These are phyloP conservation scores for Coemansia sp. DNA, from an alignment of 192 early-diverging fungal genomes.

Conservation along the genomic window DNA sequence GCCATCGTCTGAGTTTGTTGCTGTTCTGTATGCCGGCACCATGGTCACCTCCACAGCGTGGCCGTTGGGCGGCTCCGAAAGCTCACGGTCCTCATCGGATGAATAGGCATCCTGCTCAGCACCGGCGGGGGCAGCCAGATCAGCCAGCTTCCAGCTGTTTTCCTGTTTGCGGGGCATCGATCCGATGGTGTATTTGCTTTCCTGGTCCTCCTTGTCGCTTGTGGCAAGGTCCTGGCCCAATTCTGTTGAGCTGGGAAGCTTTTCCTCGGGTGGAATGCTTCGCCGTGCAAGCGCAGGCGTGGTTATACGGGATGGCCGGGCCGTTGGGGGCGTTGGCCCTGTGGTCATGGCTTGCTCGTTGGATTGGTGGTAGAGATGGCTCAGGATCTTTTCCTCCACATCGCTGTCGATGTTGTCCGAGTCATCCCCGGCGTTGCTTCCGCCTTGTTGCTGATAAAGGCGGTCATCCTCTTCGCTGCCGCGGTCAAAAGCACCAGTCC, in stretches of 20 bases:
- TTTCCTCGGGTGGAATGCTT: background rate
- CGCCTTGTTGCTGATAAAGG: background rate
- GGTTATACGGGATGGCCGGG: background rate
- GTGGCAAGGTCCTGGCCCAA: too few species aligned
- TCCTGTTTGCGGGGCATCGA: conserved; percentile 5
- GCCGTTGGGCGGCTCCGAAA: background rate
- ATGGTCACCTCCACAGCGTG: conserved; percentile 24
- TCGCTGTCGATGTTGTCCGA: conserved; percentile 52
- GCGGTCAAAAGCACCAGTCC: background rate
- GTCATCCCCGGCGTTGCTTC: conserved; percentile 7
- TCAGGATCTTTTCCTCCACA: conserved; percentile 46
- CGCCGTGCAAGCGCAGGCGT: conserved; percentile 2
- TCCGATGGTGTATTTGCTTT: conserved; percentile 44
- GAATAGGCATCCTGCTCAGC: conserved; percentile 1
- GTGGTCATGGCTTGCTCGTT: conserved; percentile 13
- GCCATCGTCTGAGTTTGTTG: conserved; percentile 21
- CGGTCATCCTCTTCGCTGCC: background rate
- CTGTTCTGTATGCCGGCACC: conserved; percentile 24
- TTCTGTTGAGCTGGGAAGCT: background rate
- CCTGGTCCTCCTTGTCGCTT: conserved; percentile 14
- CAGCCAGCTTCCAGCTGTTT: background rate
- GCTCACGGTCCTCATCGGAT: conserved; percentile 7
- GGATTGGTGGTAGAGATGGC: conserved; percentile 49
- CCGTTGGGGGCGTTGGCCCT: background rate
- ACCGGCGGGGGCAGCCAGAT: conserved; percentile 1